These are phyloP conservation scores for Galerina marginata DNA, from an alignment of 768 basidiomycete genomes.

Conservation along the genomic window DNA sequence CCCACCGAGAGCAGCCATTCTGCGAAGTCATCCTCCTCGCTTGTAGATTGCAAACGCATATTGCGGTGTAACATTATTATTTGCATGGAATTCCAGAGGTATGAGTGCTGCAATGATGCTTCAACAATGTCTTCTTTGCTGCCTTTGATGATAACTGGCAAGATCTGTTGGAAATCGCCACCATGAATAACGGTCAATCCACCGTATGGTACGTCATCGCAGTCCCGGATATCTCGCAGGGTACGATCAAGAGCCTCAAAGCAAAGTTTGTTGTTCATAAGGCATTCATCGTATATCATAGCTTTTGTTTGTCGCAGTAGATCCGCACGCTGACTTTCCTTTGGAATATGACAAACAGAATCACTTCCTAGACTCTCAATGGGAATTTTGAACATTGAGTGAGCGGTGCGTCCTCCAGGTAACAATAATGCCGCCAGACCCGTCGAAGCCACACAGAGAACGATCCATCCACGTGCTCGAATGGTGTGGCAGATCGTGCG, in stretches of 20 bases:
- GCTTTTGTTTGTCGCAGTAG: slow-evolving; percentile 17
- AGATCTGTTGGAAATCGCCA: slow-evolving; percentile 40
- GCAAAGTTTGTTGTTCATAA: slow-evolving; percentile 40
- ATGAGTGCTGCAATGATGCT: slow-evolving; percentile 16
- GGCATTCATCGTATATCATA: slow-evolving; percentile 53
- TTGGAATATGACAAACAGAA: not conserved
- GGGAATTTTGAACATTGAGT: slow-evolving; percentile 7
- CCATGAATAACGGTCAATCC: slow-evolving; percentile 12
- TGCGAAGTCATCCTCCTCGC: too few species aligned
- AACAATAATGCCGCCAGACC: too few species aligned
- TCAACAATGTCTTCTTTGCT: slow-evolving; percentile 42
- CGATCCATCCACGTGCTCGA: too few species aligned
- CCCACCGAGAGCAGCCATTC: too few species aligned
- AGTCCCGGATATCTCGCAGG: slow-evolving; percentile 3
- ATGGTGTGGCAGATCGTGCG: too few species aligned
- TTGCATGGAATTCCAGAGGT: slow-evolving; percentile 12
- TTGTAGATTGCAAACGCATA: slow-evolving; percentile 20
- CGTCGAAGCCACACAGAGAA: too few species aligned
- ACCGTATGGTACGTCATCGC: not conserved
- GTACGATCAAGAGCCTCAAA: slow-evolving; percentile 47
- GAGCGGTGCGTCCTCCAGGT: not conserved
- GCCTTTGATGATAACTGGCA: slow-evolving; percentile 48
- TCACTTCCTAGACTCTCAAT: not conserved
- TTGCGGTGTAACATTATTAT: slow-evolving; percentile 15
- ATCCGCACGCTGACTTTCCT: not conserved